Evolutionary conservation across 192 early-diverging fungal genomes (phyloP).

Genomic region (Entophlyctis luteolus): DNA sequence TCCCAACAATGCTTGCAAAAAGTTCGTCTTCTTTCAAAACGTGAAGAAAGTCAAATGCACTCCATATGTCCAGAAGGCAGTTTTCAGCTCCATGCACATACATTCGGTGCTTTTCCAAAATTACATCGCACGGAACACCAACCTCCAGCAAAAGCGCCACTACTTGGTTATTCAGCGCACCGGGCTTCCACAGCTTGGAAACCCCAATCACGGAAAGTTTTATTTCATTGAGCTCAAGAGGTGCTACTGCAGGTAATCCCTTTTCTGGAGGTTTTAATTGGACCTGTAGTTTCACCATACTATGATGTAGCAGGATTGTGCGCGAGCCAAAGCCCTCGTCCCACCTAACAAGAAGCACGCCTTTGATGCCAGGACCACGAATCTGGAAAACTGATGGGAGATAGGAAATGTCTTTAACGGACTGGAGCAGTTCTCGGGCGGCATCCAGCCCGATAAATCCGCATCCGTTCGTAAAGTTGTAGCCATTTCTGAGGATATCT

Average conservation of each 20-base stretch:
- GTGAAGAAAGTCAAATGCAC: conserved; percentile 19
- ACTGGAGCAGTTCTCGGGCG: not conserved
- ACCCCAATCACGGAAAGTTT: too few species aligned
- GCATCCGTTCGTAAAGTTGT: conserved; percentile 28
- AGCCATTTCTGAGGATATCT: conserved; percentile 15
- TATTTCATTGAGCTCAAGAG: too few species aligned
- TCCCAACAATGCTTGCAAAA: not conserved
- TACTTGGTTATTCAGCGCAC: conserved; percentile 18
- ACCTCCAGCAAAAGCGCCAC: conserved; percentile 20
- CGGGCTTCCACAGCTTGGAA: not conserved
- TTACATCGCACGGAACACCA: conserved; percentile 6
- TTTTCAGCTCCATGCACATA: conserved; percentile 10
- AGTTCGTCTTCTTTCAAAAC: not conserved
- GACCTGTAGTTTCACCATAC: too few species aligned
- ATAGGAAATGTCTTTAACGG: not conserved
- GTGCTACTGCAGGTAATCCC: too few species aligned
- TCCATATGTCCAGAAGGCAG: conserved; percentile 2
- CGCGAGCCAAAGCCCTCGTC: too few species aligned
- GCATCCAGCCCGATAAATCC: conserved; percentile 15
- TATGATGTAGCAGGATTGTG: too few species aligned
- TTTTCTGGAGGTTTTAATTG: too few species aligned
- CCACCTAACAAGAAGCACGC: conserved; percentile 19
- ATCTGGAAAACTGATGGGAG: conserved; percentile 27
- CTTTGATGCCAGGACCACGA: conserved; percentile 24
- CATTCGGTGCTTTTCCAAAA: conserved; percentile 3